Evolutionary conservation across 2,329 filamentous ascomycete species (phyloP), one percentile per base, ranked within the genome.

Genomic region (Beauveria asiatica): DNA sequence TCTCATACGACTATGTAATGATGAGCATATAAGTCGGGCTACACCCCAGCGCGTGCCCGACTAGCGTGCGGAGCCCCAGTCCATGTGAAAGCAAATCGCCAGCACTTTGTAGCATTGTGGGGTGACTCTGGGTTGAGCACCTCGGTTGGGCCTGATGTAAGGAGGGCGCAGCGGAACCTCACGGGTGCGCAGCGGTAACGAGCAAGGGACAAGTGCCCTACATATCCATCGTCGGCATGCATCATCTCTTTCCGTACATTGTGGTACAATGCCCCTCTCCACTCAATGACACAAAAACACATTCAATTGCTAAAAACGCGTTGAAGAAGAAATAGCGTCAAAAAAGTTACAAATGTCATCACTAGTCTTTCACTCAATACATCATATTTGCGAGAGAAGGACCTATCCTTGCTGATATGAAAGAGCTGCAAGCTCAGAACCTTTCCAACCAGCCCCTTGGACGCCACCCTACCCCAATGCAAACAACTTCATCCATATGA

Each of bases 91-190:
- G 46, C 46, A 58, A 30, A 23, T 42, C 33, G 17, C 45, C 45
- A 46, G 55, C 55, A 50, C 44, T 48, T 41, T 50, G 54, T 17
- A 10, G 46, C 41, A 19, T 59, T 59, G 57, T 59, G 57, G 57
- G 57, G 57, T 59, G 57, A 59, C 48, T 52, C 39, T 46, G 51
- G 21, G 44, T 30, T 19, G 46, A 25, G 52, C 52, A 42, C 39
- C 61, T 64, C 62, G 62, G 62, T 53, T 62, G 55, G 58, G 49
- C 54, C 62, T 59, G 58, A 61, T 59, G 59, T 49, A 44, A 39
- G 37, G 45, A 56, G 48, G 39, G n/a, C 16, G 41, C 19, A 46
- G 58, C 60, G 60, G 60, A 58, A 58, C 42, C 60, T 45, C 42
- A 49, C 55, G 60, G 60, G 54, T 48, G 23, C 25, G 17, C 21